Percentiles rank a stretch among this genome's conserved stretches.
These are phyloP conservation scores for Claviceps digitariae DNA, from an alignment of 2,329 filamentous ascomycete species.

Conservation along the genomic window DNA sequence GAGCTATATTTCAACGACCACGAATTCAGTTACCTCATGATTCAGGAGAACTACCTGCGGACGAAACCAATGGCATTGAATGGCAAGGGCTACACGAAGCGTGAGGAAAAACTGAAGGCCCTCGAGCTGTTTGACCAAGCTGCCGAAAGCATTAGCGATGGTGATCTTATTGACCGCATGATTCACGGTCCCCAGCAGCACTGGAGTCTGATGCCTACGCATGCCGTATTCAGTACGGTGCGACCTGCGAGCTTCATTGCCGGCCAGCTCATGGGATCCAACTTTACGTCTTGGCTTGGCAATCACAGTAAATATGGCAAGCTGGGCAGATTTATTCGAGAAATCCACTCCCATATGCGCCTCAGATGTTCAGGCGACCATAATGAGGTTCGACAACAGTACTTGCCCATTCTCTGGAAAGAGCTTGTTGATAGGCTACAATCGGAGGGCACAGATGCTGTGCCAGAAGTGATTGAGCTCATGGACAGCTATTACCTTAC, in stretches of 20 bases:
- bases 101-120: conserved; percentile 64
- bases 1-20: conserved; percentile 99
- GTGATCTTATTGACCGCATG: conserved; percentile 92
- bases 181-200: conserved; percentile 97
- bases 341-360: conserved; percentile 95
- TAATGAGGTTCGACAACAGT: conserved; percentile 88
- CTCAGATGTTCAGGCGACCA: conserved; percentile 80
- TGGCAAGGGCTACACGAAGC: conserved; percentile 40
- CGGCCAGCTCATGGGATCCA: conserved; percentile 60
- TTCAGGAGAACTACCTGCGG: conserved; percentile 93
- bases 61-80: conserved; percentile 59
- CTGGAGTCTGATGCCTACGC: conserved; percentile 94
- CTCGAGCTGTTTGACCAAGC: conserved; percentile 78
- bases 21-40: conserved; percentile 93
- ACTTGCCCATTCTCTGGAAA: conserved; percentile 78
- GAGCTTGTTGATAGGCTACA: conserved; percentile 63
- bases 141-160: conserved; percentile 92
- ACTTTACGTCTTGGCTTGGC: conserved; percentile 85
- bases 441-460: conserved; percentile 65
- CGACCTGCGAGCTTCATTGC: conserved; percentile 76
- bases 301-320: conserved; percentile 82
- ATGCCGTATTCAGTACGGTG: conserved; percentile 92
- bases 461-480: conserved; percentile 73
- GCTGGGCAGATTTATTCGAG: conserved; percentile 69
- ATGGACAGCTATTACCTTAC: conserved; percentile 98